These are phyloP conservation scores for Ilyonectria sp. DNA, from an alignment of 2,329 filamentous ascomycete species.

Conservation along the genomic window DNA sequence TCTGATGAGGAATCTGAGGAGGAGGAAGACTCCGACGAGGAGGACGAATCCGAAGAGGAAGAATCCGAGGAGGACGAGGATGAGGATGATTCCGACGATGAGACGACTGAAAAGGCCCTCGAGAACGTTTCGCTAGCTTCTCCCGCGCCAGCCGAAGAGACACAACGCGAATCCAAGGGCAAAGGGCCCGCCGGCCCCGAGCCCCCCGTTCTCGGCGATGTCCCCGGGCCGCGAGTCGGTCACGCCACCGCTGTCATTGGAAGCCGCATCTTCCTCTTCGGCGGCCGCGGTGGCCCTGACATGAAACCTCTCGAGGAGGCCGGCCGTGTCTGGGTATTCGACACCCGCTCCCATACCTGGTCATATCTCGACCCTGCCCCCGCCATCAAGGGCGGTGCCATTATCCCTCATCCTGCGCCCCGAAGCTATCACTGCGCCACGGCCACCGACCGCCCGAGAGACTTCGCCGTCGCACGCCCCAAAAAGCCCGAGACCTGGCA, in stretches of 20 bases:
- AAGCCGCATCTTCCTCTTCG: conserved; percentile 84
- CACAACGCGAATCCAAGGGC: conserved; percentile 56
- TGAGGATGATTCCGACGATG: conserved; percentile 29
- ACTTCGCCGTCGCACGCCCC: conserved; percentile 58
- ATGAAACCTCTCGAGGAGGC: conserved; percentile 81
- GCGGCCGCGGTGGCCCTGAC: conserved; percentile 79
- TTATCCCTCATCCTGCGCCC: conserved; percentile 67
- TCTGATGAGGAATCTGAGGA: conserved; percentile 9
- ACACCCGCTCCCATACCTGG: conserved; percentile 77
- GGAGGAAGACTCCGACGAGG: background rate
- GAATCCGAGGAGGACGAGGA: conserved; percentile 12
- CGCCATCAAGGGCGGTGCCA: conserved; percentile 58
- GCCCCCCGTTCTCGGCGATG: conserved; percentile 54
- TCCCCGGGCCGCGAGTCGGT: conserved; percentile 80
- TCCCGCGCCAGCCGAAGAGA: conserved; percentile 39
- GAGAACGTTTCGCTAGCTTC: conserved; percentile 59
- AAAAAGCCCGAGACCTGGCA: conserved; percentile 64
- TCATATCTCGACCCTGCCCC: conserved; percentile 71
- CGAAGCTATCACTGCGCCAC: conserved; percentile 80
- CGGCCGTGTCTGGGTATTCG: conserved; percentile 83
- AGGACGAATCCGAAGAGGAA: conserved; percentile 3
- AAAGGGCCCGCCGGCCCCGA: conserved; percentile 54
- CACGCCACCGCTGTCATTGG: conserved; percentile 79
- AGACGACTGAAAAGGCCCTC: conserved; percentile 53
- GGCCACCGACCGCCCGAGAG: conserved; percentile 70